A percentile compares a stretch with the other conserved stretches of the same genome.
These are phyloP conservation scores for Brassica rapa DNA, from an alignment of 345 rosid genomes.

Conservation along the genomic window DNA sequence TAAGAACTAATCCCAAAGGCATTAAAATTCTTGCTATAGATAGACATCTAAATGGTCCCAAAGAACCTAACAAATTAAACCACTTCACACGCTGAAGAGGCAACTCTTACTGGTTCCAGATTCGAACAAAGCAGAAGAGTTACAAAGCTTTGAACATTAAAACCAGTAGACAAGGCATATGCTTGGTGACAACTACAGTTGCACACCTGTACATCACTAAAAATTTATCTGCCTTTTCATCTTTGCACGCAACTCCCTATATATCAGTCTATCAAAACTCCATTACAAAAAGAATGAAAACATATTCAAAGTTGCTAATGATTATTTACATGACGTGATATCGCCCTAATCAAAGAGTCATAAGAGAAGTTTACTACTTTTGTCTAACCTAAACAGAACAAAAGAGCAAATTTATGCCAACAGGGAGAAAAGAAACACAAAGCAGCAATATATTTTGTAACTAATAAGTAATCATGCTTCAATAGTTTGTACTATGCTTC, in stretches of 20 bases:
- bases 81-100: constrained; percentile 43
- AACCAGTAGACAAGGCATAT: constrained; percentile 41
- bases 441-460: background rate
- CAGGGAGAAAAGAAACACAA: background rate
- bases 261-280: constrained; percentile 32
- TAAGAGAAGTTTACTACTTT: constrained; percentile 21
- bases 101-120: constrained; percentile 35
- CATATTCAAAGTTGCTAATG: constrained; percentile 22
- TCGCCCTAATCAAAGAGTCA: background rate
- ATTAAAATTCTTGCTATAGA: constrained; percentile 26
- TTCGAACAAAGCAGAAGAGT: constrained; percentile 38
- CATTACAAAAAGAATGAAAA: background rate
- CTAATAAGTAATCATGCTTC: constrained; percentile 11
- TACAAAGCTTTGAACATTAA: constrained; percentile 29
- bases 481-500: constrained; percentile 8
- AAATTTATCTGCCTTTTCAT: constrained; percentile 4
- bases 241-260: constrained; percentile 40
- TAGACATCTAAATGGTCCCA: constrained; percentile 37
- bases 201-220: constrained; percentile 37
- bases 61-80: constrained; percentile 35
- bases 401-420: background rate
- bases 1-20: constrained; percentile 15
- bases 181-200: constrained; percentile 40
- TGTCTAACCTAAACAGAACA: background rate
- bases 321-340: constrained; percentile 26